These are phyloP conservation scores for Xylaria intraflava DNA, from an alignment of 495 filamentous ascomycete genomes.

Conservation along the genomic window DNA sequence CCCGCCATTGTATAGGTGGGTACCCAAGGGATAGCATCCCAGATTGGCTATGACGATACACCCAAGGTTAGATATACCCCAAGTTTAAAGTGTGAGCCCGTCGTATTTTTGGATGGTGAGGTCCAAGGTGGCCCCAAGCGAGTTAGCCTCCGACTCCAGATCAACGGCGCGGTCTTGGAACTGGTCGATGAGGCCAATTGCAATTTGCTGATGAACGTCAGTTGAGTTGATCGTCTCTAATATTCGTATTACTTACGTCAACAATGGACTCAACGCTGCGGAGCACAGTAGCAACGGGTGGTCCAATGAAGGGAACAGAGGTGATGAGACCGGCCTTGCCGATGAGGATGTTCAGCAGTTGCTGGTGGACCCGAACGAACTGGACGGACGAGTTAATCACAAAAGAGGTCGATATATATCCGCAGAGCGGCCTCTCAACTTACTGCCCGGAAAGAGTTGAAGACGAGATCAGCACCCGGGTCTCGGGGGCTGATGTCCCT, in stretches of 20 bases:
- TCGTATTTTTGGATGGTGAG: constrained; percentile 9
- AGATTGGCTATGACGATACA: too few relatives aligned
- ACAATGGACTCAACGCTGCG: constrained; percentile 14
- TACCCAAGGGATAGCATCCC: too few relatives aligned
- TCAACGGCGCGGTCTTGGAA: constrained; percentile 1
- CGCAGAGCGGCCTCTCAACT: not conserved
- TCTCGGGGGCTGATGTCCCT: constrained; percentile 1
- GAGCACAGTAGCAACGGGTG: constrained; percentile 13
- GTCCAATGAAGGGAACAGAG: constrained; percentile 17
- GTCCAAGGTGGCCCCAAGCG: constrained; percentile 10
- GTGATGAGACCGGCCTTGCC: constrained; percentile 21
- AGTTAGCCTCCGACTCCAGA: constrained; percentile 3
- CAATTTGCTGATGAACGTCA: constrained; percentile 10
- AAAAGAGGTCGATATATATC: not conserved
- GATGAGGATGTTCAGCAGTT: constrained; percentile 28
- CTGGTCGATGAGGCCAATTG: constrained; percentile 8
- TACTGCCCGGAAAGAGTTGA: constrained; percentile 17
- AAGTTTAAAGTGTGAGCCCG: not conserved
- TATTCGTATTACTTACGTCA: constrained; percentile 14
- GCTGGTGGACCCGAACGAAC: constrained; percentile 28
- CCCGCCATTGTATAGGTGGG: too few relatives aligned
- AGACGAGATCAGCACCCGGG: constrained; percentile 12
- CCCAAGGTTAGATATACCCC: too few relatives aligned
- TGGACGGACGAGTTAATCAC: not conserved
- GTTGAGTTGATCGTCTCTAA: not conserved